Evolutionary conservation across 371 early-diverging fungal genomes (phyloP), one percentile per base, ranked within the genome.

Genomic region (Thermomucor indicae-seudaticae): DNA sequence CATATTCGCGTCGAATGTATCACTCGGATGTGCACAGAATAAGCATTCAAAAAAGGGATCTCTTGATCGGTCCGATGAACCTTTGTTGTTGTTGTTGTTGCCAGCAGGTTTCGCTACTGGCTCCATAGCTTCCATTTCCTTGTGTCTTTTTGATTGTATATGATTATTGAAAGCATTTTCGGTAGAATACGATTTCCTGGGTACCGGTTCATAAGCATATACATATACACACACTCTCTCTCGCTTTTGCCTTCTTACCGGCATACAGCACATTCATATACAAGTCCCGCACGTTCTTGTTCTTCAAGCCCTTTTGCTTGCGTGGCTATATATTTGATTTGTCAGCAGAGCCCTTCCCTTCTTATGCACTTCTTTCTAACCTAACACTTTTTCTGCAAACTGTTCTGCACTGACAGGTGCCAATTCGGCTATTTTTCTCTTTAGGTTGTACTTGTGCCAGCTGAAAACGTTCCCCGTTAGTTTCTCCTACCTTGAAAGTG

Each of bases 111-210:
- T 20, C 40, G 40, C 42, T 7, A 32, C 32, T 42, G 22, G 51
- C 25, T 39, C 51, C 44, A 39, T 23, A 3, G 19, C 14, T 32
- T 54, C 54, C 54, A 54, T 55, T 27, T 55, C 51, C 22, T 40
- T 51, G 80, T 98, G 99, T 62, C 93, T 96, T 63, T 89, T 92
- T 40, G 93, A 93, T 17, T 69, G 65, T 28, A 95, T 40, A 63
- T 98, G 97, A 66, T 91, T 95, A 41, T 79, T 72, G 61, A 87
- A 95, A 1, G 90, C 88, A 65, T 95, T 95, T 55, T 93, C 88
- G 29, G 88, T 76, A 17, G 60, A 65, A 57, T 86, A 95, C 1
- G 79, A 64, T 70, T 91, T 91, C 25, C 82, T 77, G 49, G 10
- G 28, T 11, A 12, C 6, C n/a, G 12, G 11, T 12, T 23, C 16